Evolutionary conservation across 345 rosid genomes (phyloP).

Genomic region (Syzygium aromaticum): DNA sequence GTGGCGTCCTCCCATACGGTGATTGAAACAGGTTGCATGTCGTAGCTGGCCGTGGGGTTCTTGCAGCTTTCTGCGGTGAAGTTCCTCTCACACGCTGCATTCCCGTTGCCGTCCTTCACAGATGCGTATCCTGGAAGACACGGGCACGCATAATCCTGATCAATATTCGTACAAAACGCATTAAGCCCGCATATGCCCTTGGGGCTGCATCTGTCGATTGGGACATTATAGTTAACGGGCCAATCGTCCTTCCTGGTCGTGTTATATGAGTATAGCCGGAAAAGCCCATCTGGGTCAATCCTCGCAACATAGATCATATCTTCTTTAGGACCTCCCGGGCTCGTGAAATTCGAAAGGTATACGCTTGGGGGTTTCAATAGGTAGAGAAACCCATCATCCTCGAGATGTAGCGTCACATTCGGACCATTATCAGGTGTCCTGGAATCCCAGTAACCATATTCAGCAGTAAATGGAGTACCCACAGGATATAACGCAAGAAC

Average conservation of each 20-base stretch:
- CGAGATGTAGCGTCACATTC: conserved; percentile 1
- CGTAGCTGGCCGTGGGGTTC: not conserved
- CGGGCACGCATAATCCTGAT: not conserved
- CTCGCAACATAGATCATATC: not conserved
- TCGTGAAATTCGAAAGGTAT: not conserved
- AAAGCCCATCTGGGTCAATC: conserved; percentile 10
- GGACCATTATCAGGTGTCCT: not conserved
- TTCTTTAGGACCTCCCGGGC: not conserved
- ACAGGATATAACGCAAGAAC: conserved; percentile 17
- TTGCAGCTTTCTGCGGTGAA: conserved; percentile 1
- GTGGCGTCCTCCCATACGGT: conserved; percentile 1
- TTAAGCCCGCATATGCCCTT: conserved; percentile 8
- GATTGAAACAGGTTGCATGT: not conserved
- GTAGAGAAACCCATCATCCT: conserved; percentile 8
- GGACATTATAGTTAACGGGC: not conserved
- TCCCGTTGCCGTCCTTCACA: not conserved
- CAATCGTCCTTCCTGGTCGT: not conserved
- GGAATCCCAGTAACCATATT: conserved; percentile 5
- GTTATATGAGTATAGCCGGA: conserved; percentile 1
- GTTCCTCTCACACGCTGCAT: conserved; percentile 12
- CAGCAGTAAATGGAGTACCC: not conserved
- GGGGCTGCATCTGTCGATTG: not conserved
- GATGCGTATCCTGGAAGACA: conserved; percentile 3
- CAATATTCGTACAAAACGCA: not conserved
- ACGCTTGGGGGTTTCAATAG: not conserved